Evolutionary conservation across 2,329 filamentous ascomycete genomes (phyloP).

Genomic region (Apiospora koreana): DNA sequence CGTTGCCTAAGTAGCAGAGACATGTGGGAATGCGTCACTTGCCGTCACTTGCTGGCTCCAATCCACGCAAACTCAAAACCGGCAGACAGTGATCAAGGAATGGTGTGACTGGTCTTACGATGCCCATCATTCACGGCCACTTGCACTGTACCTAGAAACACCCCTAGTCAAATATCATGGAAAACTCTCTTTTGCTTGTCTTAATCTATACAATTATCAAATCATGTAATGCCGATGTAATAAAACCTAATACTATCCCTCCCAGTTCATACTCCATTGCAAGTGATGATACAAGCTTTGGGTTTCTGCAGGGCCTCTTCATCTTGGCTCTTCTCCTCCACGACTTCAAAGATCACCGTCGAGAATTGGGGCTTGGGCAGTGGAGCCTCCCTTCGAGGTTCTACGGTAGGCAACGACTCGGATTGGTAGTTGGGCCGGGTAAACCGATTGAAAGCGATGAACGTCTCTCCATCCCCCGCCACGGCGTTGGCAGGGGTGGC

Average conservation of each 20-base stretch:
- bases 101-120: neutral
- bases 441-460: constrained; percentile 49
- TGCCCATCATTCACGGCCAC: neutral
- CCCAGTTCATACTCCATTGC: neutral
- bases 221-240: too few relatives aligned
- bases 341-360: neutral
- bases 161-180: too few relatives aligned
- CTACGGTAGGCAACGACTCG: neutral
- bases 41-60: too few relatives aligned
- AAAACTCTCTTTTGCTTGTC: too few relatives aligned
- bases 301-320: neutral
- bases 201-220: too few relatives aligned
- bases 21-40: too few relatives aligned
- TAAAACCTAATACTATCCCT: too few relatives aligned
- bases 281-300: neutral
- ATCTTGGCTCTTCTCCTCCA: neutral
- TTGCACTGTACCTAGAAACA: too few relatives aligned
- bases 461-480: constrained; percentile 33
- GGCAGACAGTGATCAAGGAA: neutral
- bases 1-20: too few relatives aligned
- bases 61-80: too few relatives aligned
- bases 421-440: constrained; percentile 28
- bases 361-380: neutral
- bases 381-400: neutral
- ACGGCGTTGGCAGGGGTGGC: constrained; percentile 40